Conservation (phyloP, 352 stramenopile species). For the Globisporangium radiosum region DNA sequence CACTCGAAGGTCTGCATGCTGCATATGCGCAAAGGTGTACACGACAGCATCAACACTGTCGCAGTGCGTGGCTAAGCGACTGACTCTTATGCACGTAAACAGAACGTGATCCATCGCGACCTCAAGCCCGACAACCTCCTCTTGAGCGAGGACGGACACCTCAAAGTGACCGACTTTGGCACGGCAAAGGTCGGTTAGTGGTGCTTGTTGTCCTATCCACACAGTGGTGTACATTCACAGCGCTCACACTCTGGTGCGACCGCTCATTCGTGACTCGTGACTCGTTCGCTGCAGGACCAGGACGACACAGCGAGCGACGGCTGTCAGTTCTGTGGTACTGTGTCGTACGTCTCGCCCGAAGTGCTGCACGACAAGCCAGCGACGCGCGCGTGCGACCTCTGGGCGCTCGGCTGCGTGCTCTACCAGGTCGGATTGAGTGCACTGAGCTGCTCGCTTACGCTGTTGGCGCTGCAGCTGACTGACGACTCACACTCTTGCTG, state of each 20-base stretch:
- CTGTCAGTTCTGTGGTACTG: constrained; percentile 82
- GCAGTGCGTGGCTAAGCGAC: background rate
- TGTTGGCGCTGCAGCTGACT: background rate
- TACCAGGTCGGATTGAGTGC: constrained; percentile 42
- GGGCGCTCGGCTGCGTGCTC: constrained; percentile 88
- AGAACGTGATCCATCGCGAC: constrained; percentile 95
- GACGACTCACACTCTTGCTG: background rate
- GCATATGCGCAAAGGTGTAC: too few relatives aligned
- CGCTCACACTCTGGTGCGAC: too few relatives aligned
- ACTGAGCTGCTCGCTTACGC: background rate
- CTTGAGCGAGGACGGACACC: constrained; percentile 68
- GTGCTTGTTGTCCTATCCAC: too few relatives aligned
- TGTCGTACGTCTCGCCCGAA: constrained; percentile 90
- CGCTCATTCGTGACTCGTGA: too few relatives aligned
- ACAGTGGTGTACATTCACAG: too few relatives aligned
- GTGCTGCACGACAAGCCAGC: constrained; percentile 82
- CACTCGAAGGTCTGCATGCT: constrained; percentile 68
- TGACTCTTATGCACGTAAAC: constrained; percentile 7
- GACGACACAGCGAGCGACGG: constrained; percentile 45
- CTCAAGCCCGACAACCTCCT: constrained; percentile 92
- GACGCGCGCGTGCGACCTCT: constrained; percentile 80
- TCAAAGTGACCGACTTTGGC: constrained; percentile 90
- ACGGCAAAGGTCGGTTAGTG: constrained; percentile 56
- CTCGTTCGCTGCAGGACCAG: constrained; percentile 38
- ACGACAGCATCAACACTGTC: too few relatives aligned